phyloP scores from a whole-genome alignment of 768 basidiomycete species.

The Leccinum uliginosum region DNA sequence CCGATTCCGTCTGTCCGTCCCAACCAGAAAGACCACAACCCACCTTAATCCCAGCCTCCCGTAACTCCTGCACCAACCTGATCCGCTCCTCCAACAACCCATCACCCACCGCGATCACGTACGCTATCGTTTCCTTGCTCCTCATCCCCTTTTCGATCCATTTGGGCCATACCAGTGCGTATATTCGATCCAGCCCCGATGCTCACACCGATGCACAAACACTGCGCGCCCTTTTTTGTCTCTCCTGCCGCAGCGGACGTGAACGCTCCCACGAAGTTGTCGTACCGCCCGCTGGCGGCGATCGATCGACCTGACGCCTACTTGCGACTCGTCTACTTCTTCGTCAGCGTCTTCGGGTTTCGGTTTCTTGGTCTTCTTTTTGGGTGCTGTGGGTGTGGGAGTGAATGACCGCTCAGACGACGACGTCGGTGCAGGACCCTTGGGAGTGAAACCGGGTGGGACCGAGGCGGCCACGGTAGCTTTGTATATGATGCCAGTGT shows the following conservation, averaged over 20 bases:
- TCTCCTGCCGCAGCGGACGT: conserved; percentile 73
- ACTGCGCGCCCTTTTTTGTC: conserved; percentile 57
- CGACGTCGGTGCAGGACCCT: conserved; percentile 40
- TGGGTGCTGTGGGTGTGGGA: conserved; percentile 19
- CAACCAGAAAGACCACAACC: not conserved
- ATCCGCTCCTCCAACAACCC: conserved; percentile 85
- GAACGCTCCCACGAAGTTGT: conserved; percentile 92
- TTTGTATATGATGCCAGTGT: conserved; percentile 98
- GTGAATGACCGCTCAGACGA: conserved; percentile 23
- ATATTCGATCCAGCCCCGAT: conserved; percentile 91
- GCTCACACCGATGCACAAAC: conserved; percentile 90
- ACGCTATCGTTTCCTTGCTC: conserved; percentile 91
- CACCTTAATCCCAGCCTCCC: conserved; percentile 87
- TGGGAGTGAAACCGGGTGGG: conserved; percentile 71
- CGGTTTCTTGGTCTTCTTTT: conserved; percentile 41
- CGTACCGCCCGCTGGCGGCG: conserved; percentile 91
- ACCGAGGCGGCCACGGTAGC: conserved; percentile 92
- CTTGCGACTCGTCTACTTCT: conserved; percentile 87
- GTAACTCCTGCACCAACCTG: conserved; percentile 68
- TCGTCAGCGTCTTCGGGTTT: conserved; percentile 45
- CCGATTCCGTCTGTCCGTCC: not conserved
- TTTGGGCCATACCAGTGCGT: conserved; percentile 87
- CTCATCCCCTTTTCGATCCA: conserved; percentile 77
- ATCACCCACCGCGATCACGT: conserved; percentile 88
- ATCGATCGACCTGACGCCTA: conserved; percentile 99